Evolutionary conservation across 2,329 filamentous ascomycete species (phyloP), one percentile per base, ranked within the genome.

Genomic region (Epichloe gansuensis): DNA sequence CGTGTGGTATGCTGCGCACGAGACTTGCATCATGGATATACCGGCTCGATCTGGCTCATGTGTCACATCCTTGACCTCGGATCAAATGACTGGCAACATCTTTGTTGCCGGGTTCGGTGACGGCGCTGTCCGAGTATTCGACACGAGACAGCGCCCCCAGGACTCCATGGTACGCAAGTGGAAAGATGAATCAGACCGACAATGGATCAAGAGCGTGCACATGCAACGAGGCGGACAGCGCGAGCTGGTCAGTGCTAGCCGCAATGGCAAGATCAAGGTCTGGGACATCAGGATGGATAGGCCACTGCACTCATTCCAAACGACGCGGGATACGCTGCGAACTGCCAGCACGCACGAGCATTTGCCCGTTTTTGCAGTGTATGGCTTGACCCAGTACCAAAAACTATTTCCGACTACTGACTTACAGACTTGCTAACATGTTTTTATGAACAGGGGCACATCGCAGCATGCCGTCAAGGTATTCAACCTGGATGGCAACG

Each of bases 41-140:
- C 89, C 90, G 36, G 93, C 93, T 11, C 84, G 93, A 36, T 96
- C 91, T 0, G 89, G 89, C 36, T 95, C 89, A 15, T 97, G 91
- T 66, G 93, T 98, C 55, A 98, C 93, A 4, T 94, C 89, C 8
- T 72, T 98, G 56, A 97, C 93, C 3, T 95, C 89, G 15, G 93
- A 98, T 67, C 93, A 97, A 74, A 95, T 98, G 68, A 95, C 94
- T 50, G 93, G 93, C 43, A 90, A 96, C 62, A 82, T 96, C 45
- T 96, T 98, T 61, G 87, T 95, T 11, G 93, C 93, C 41, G 93
- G 93, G 3, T 98, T 97, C 62, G 93, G 93, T 17, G 94, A 98
- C 62, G 93, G 93, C 36, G 90, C 89, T 1, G 84, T 98, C 43
- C 81, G 93, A 50, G 89, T 96, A 4, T 98, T 96, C 64, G 93